Evolutionary conservation across 1,284 basidiomycete genomes (phyloP).

Genomic region (Thecaphora frezii): DNA sequence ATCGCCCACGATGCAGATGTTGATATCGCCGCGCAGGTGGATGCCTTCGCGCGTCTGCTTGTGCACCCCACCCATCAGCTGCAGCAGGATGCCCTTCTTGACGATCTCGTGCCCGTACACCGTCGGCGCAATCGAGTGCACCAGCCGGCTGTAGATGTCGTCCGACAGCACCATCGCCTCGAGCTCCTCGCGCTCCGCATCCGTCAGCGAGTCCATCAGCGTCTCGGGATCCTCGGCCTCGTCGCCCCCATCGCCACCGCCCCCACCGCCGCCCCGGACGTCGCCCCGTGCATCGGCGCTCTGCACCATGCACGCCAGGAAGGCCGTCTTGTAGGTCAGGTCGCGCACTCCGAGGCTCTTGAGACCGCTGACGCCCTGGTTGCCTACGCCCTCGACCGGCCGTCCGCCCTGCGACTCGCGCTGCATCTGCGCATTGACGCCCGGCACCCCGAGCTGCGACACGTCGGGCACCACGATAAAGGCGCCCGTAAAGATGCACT

Average conservation of each 20-base stretch:
- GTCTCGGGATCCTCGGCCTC: conserved; percentile 88
- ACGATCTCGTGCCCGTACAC: conserved; percentile 98
- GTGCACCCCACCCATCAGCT: conserved; percentile 92
- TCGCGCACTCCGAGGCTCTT: conserved; percentile 94
- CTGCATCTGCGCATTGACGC: conserved; percentile 90
- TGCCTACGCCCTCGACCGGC: conserved; percentile 66
- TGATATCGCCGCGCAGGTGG: conserved; percentile 97
- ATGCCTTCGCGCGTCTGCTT: conserved; percentile 95
- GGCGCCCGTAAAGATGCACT: conserved; percentile 94
- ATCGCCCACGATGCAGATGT: conserved; percentile 98
- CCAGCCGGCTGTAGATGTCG: conserved; percentile 83
- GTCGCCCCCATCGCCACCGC: conserved; percentile 83
- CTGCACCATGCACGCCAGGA: conserved; percentile 96
- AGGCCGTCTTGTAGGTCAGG: conserved; percentile 96
- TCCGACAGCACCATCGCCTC: conserved; percentile 88
- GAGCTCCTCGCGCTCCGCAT: conserved; percentile 90
- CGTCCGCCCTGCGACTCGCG: conserved; percentile 72
- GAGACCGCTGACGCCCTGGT: conserved; percentile 86
- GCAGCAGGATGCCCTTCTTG: conserved; percentile 91
- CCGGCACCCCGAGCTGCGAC: conserved; percentile 89
- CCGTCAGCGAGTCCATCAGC: conserved; percentile 94
- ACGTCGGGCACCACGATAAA: conserved; percentile 99
- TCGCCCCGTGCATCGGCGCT: conserved; percentile 95
- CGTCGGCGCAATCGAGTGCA: conserved; percentile 82
- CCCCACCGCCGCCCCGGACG: conserved; percentile 82